A percentile compares a stretch with the other conserved stretches of the same genome.
phyloP scores from a whole-genome alignment of 306 rosid genomes.

The Glycine tomentella region DNA sequence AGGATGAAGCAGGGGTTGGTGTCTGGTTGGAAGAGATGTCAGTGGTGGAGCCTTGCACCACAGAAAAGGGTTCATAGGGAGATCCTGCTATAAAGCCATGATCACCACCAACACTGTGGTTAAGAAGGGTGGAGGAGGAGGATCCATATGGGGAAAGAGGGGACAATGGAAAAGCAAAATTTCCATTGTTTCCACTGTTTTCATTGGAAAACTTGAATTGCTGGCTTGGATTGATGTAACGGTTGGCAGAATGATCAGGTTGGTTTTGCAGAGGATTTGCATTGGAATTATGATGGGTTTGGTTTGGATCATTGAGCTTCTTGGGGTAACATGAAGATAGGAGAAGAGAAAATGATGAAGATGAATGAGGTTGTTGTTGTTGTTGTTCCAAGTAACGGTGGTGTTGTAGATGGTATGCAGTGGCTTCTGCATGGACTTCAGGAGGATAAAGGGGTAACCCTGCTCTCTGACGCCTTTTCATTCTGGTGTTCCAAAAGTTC shows the following conservation, averaged over 20 bases:
- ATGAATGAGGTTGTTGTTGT: constrained; percentile 26
- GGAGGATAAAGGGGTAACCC: constrained; percentile 80
- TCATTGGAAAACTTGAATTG: constrained; percentile 46
- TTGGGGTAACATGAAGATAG: constrained; percentile 50
- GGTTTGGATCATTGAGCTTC: constrained; percentile 35
- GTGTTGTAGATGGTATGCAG: constrained; percentile 44
- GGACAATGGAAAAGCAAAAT: constrained; percentile 51
- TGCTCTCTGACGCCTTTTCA: constrained; percentile 76
- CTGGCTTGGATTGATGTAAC: constrained; percentile 38
- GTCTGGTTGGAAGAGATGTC: constrained; percentile 76
- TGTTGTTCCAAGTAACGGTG: constrained; percentile 34
- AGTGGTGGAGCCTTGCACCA: constrained; percentile 29
- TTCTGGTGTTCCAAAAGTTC: constrained; percentile 89
- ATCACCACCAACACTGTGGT: constrained; percentile 46
- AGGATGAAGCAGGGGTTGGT: constrained; percentile 60
- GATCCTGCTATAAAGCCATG: constrained; percentile 43
- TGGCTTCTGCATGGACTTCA: constrained; percentile 55
- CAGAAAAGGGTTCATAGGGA: constrained; percentile 45
- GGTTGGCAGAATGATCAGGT: constrained; percentile 19
- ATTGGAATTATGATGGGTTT: constrained; percentile 33
- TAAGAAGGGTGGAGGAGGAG: constrained; percentile 45
- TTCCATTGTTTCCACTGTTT: constrained; percentile 23
- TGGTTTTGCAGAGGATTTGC: constrained; percentile 30
- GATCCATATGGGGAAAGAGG: constrained; percentile 59
- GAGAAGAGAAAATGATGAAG: constrained; percentile 53